Conservation (phyloP, 441 rosid species). For the Biscutella laevigata region DNA sequence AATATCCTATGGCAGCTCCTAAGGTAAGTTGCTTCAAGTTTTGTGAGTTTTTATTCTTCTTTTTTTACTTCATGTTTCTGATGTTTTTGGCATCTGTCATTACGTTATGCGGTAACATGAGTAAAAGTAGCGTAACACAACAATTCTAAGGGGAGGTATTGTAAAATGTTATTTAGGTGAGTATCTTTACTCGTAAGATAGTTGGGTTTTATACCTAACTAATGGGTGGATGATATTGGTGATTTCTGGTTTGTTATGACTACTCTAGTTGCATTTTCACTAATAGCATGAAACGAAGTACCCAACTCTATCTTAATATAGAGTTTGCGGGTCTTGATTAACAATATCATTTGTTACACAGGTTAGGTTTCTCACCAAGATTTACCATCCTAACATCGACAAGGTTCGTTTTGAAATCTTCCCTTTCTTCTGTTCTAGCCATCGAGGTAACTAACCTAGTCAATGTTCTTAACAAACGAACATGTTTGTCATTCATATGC, state of each 20-base stretch:
- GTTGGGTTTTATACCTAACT: neutral
- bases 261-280: neutral
- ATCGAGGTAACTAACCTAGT: neutral
- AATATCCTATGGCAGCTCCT: slow-evolving; percentile 99
- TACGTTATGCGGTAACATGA: neutral
- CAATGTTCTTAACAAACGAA: too few relatives aligned
- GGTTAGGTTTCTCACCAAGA: slow-evolving; percentile 98
- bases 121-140: neutral
- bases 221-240: neutral
- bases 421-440: neutral
- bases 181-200: neutral
- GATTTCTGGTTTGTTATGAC: neutral
- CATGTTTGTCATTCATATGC: slow-evolving; percentile 11
- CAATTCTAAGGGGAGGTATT: neutral
- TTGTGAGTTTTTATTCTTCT: neutral
- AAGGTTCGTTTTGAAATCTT: slow-evolving; percentile 21
- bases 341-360: slow-evolving; percentile 31
- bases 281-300: neutral
- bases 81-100: neutral
- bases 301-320: neutral
- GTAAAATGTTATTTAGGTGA: neutral
- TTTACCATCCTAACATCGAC: slow-evolving; percentile 78
- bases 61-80: neutral
- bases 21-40: slow-evolving; percentile 41
- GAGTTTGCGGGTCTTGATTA: neutral